These are phyloP conservation scores for Rhizophagus clarus DNA, from an alignment of 192 early-diverging fungal genomes.

Conservation along the genomic window DNA sequence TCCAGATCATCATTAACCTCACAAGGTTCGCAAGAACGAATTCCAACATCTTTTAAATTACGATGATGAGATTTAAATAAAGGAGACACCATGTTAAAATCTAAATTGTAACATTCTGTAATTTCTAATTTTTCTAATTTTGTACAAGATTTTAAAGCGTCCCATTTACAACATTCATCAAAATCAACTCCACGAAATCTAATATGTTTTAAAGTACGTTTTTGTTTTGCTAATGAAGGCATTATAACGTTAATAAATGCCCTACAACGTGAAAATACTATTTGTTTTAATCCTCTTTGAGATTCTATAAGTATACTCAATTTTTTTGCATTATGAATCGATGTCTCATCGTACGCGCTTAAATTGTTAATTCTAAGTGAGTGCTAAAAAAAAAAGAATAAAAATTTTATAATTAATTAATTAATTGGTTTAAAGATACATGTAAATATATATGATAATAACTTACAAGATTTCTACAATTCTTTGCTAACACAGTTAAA, in stretches of 20 bases:
- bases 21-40: neutral
- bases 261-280: neutral
- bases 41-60: neutral
- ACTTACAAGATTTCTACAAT: constrained; percentile 18
- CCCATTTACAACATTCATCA: constrained; percentile 7
- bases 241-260: neutral
- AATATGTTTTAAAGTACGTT: neutral
- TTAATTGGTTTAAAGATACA: neutral
- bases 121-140: constrained; percentile 17
- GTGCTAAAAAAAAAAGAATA: neutral
- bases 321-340: constrained; percentile 12
- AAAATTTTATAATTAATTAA: neutral
- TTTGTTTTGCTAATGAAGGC: constrained; percentile 17
- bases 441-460: neutral
- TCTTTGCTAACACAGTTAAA: neutral
- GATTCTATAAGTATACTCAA: neutral
- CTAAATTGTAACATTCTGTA: neutral
- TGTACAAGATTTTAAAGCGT: neutral
- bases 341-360: neutral
- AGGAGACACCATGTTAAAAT: neutral
- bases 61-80: neutral
- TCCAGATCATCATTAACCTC: neutral
- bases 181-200: constrained; percentile 7
- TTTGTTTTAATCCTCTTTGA: neutral
- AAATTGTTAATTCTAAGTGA: neutral